Evolutionary conservation across 495 filamentous ascomycete genomes (phyloP).

Genomic region (Hypoxylon fuscum): DNA sequence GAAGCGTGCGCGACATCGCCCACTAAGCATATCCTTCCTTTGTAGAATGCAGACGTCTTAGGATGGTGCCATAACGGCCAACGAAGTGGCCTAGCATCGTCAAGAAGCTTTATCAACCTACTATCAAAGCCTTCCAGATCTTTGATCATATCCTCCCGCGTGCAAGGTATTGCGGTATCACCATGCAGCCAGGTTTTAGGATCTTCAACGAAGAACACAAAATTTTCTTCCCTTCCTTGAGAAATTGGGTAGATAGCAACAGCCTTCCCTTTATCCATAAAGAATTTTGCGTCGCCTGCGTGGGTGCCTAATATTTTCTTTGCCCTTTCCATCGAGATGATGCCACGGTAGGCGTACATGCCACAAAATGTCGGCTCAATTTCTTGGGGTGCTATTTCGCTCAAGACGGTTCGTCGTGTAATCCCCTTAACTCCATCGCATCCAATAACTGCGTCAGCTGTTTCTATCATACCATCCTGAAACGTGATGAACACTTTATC

Average conservation of each 20-base stretch:
- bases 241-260: slow-evolving; percentile 67
- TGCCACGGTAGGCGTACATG: slow-evolving; percentile 61
- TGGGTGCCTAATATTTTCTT: slow-evolving; percentile 59
- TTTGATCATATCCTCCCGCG: slow-evolving; percentile 39
- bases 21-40: slow-evolving; percentile 59
- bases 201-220: slow-evolving; percentile 33
- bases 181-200: slow-evolving; percentile 19
- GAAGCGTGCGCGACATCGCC: slow-evolving; percentile 71
- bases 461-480: slow-evolving; percentile 36
- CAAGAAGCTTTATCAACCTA: slow-evolving; percentile 35
- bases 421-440: slow-evolving; percentile 67
- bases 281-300: slow-evolving; percentile 62
- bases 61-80: slow-evolving; percentile 71
- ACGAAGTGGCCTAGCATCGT: slow-evolving; percentile 50
- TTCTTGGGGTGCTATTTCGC: slow-evolving; percentile 47
- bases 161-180: slow-evolving; percentile 26
- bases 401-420: slow-evolving; percentile 54
- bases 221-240: slow-evolving; percentile 54
- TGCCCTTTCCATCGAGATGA: slow-evolving; percentile 62
- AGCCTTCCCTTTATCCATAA: slow-evolving; percentile 60
- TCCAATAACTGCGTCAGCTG: slow-evolving; percentile 59
- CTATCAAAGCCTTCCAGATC: slow-evolving; percentile 38
- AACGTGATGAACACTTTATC: slow-evolving; percentile 39
- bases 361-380: slow-evolving; percentile 34
- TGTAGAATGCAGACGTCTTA: slow-evolving; percentile 59